Conservation (phyloP, 768 basidiomycete species). For the Amanita rubescens region DNA sequence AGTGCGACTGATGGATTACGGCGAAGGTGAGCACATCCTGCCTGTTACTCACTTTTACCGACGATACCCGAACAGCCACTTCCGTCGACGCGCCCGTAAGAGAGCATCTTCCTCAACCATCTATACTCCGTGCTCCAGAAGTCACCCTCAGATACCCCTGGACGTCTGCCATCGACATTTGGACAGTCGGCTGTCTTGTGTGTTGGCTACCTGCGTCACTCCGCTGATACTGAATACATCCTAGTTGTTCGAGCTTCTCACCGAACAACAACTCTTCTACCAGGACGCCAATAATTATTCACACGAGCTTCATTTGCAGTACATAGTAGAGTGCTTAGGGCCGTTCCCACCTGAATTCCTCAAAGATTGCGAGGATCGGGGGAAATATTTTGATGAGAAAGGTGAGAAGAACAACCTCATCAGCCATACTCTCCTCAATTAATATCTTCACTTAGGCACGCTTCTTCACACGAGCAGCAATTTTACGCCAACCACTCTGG, state of each 20-base stretch:
- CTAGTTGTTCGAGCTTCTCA: conserved; percentile 3
- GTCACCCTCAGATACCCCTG: conserved; percentile 16
- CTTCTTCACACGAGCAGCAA: too few relatives aligned
- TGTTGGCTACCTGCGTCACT: not conserved
- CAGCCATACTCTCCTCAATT: not conserved
- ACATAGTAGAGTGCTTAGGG: conserved; percentile 14
- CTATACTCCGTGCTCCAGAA: conserved; percentile 18
- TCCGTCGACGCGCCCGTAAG: not conserved
- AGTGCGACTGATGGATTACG: conserved; percentile 8
- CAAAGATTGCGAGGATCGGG: conserved; percentile 10
- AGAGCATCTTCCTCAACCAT: conserved; percentile 9
- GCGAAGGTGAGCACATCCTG: conserved; percentile 3
- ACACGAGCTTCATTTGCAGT: conserved; percentile 10
- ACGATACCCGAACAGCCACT: not conserved
- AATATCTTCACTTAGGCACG: too few relatives aligned
- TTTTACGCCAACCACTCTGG: too few relatives aligned
- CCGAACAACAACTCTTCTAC: not conserved
- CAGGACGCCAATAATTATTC: conserved; percentile 9
- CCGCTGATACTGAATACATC: not conserved
- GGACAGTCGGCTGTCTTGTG: conserved; percentile 21
- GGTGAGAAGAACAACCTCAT: conserved; percentile 6
- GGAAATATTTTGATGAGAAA: conserved; percentile 13
- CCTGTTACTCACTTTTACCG: not conserved
- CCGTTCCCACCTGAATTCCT: conserved; percentile 14
- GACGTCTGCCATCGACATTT: conserved; percentile 19